Evolutionary conservation across 164 flowering plant species (phyloP).

Genomic region (Stephania japonica): DNA sequence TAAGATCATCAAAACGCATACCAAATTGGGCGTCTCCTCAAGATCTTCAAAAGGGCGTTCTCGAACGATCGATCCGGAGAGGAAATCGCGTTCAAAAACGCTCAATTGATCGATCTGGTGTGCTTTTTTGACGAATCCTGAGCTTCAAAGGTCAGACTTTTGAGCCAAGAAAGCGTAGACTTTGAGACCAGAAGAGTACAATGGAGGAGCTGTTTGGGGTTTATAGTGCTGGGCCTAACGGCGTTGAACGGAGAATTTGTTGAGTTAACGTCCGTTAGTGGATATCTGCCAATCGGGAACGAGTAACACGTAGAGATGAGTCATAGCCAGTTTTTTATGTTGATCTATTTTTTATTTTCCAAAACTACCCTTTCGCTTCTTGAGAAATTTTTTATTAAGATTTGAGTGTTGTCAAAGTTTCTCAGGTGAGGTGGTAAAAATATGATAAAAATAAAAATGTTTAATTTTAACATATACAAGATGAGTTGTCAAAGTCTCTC

Average conservation of each 20-base stretch:
- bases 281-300: background rate
- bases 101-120: background rate
- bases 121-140: background rate
- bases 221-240: conserved; percentile 3
- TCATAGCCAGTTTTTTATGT: no score
- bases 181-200: background rate
- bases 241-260: background rate
- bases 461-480: no score
- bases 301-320: no score
- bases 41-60: background rate
- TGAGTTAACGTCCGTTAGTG: background rate
- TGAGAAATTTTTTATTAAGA: no score
- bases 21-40: background rate
- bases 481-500: no score
- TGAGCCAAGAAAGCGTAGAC: background rate
- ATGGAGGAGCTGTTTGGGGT: background rate
- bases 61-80: background rate
- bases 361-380: background rate
- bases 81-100: background rate
- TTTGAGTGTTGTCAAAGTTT: no score
- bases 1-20: background rate
- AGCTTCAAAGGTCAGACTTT: background rate
- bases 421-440: no score
- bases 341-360: background rate
- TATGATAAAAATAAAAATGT: no score